Evolutionary conservation across 805 yeast genomes (phyloP).

Genomic region (Ogataea chonburiensis): DNA sequence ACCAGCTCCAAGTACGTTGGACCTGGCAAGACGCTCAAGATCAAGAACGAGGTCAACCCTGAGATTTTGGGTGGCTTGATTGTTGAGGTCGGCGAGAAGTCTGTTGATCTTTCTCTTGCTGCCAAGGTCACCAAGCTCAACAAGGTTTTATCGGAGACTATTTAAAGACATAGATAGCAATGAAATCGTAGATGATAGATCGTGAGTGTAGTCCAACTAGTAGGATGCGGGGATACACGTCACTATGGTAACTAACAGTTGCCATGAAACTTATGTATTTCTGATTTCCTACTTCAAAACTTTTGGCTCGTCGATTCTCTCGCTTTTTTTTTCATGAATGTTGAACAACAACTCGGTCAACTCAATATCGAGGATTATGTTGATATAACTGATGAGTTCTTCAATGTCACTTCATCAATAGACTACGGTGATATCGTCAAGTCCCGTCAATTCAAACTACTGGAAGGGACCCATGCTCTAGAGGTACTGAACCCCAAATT

Average conservation of each 20-base stretch:
- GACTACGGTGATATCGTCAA: conserved; percentile 56
- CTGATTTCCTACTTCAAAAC: neutral
- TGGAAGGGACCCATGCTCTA: conserved; percentile 85
- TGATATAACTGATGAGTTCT: conserved; percentile 59
- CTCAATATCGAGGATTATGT: conserved; percentile 24
- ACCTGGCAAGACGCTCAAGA: conserved; percentile 77
- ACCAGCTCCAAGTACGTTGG: conserved; percentile 80
- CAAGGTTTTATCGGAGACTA: conserved; percentile 81
- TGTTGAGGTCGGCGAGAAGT: conserved; percentile 94
- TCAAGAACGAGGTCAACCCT: conserved; percentile 80
- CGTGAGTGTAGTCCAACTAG: too few species aligned
- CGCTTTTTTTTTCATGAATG: conserved; percentile 10
- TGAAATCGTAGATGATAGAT: conserved; percentile 2
- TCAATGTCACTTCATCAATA: conserved; percentile 33
- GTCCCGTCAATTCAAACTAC: conserved; percentile 58
- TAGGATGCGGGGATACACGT: too few species aligned
- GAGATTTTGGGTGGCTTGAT: conserved; percentile 93
- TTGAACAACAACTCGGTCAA: conserved; percentile 7
- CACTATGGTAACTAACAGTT: too few species aligned
- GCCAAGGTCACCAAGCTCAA: conserved; percentile 85
- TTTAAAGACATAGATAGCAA: conserved; percentile 43
- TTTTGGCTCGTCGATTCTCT: neutral
- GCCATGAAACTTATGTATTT: too few species aligned
- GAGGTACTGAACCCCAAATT: conserved; percentile 70
- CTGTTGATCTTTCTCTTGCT: conserved; percentile 89